Evolutionary conservation across 2,329 filamentous ascomycete genomes (phyloP).

Genomic region (Ophiostoma novo-ulmi): DNA sequence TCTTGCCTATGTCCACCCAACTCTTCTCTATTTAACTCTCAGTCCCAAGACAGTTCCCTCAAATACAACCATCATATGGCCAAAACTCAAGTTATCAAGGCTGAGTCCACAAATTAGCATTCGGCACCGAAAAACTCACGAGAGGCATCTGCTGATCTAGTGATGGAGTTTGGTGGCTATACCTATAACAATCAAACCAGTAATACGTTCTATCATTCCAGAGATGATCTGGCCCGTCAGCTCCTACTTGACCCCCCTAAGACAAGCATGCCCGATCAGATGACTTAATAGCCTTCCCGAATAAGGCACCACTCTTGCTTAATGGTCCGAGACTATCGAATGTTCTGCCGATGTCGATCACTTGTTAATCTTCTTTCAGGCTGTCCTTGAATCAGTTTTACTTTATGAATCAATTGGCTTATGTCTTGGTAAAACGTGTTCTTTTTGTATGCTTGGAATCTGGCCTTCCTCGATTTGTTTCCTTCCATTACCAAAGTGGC

Average conservation of each 20-base stretch:
- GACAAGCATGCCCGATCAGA: background rate
- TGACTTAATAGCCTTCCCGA: conserved; percentile 1
- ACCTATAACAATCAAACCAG: background rate
- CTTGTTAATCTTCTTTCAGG: background rate
- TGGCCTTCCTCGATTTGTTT: background rate
- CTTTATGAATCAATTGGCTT: background rate
- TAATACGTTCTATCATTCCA: background rate
- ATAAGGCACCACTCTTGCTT: background rate
- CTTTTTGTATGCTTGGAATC: background rate
- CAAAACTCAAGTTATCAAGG: background rate
- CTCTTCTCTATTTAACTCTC: background rate
- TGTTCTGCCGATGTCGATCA: conserved; percentile 14
- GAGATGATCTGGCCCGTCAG: background rate
- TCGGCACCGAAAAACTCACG: background rate
- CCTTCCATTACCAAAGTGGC: background rate
- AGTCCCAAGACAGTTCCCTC: background rate
- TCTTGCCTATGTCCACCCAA: background rate
- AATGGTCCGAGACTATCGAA: conserved; percentile 10
- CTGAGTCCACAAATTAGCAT: background rate
- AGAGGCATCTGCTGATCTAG: background rate
- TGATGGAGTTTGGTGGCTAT: background rate
- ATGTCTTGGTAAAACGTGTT: conserved; percentile 3
- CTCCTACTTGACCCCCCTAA: background rate
- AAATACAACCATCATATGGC: background rate
- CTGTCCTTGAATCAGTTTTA: background rate